Conservation (phyloP, 306 rosid species). For the Vicia faba region DNA sequence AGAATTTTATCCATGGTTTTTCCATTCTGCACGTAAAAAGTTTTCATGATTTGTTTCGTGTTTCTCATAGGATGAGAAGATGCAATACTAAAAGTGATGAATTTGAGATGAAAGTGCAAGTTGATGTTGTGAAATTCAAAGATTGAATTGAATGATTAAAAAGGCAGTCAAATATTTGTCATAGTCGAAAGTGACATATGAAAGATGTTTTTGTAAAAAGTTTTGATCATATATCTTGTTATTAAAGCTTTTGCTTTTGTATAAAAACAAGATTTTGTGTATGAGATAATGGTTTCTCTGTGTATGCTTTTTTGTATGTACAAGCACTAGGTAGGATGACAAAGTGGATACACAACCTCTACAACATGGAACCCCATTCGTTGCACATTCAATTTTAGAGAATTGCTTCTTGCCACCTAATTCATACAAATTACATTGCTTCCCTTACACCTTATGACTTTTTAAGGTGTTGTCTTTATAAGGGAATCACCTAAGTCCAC, state of each 20-base stretch:
- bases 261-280: slow-evolving; percentile 19
- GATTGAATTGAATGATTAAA: slow-evolving; percentile 35
- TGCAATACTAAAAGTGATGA: slow-evolving; percentile 8
- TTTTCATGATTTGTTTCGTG: slow-evolving; percentile 4
- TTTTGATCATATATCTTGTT: slow-evolving; percentile 6
- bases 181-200: slow-evolving; percentile 35
- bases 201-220: slow-evolving; percentile 36
- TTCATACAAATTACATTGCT: no score
- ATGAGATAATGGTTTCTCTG: slow-evolving; percentile 11
- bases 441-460: no score
- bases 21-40: slow-evolving; percentile 1
- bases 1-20: neutral
- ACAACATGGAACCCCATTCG: slow-evolving; percentile 52
- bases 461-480: no score
- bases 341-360: slow-evolving; percentile 39
- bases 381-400: neutral
- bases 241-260: slow-evolving; percentile 22
- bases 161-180: neutral
- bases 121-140: slow-evolving; percentile 10
- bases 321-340: slow-evolving; percentile 38
- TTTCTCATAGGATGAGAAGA: slow-evolving; percentile 15
- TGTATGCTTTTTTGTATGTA: slow-evolving; percentile 43
- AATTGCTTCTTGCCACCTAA: no score
- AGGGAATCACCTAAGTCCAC: no score
- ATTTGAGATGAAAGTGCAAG: slow-evolving; percentile 2